Evolutionary conservation across 139 green algal genomes (phyloP), one percentile per base, ranked within the genome.

Genomic region (Diplosphaera chodatii): DNA sequence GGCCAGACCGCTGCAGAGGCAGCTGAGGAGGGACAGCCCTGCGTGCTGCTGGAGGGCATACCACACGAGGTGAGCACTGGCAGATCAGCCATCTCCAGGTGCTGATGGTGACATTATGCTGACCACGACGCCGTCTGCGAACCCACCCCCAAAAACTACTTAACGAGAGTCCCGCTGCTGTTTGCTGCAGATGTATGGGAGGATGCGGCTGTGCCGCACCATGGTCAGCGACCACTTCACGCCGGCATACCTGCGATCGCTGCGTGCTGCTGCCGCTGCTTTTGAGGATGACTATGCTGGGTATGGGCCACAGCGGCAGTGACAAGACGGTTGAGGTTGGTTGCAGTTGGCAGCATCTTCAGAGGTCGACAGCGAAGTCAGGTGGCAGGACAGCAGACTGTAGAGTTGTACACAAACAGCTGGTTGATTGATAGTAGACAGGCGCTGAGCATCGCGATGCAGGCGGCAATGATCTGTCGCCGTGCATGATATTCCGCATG

Each of bases 141-240:
- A 21, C 10, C 37, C n/a, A n/a, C n/a, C n/a, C n/a, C n/a, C n/a
- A n/a, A n/a, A n/a, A 48, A 8, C 13, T 13, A 48, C 10, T 13
- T 13, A 13, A 8, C 13, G 10, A 48, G 13, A 28, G 8, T 10
- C n/a, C 15, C 59, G 6, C 5, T 32, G 59, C 25, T 66, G 15
- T 32, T 10, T 74, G 67, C 67, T 74, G 31, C 70, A 80, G 64
- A 77, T 75, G 2, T 94, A 92, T 71, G 77, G 79, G 1, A 73
- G 84, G 2, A 75, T 94, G 63, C 76, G 77, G 73, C 82, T 96
- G 37, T 96, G 88, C 73, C 73, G 71, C 16, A 85, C 79, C 5
- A 91, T 93, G 88, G 74, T 95, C 25, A 66, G 74, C 28, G 89
- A 96, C 69, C 90, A 96, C 75, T 86, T 94, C 55, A 86, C 92